A percentile compares a stretch with the other conserved stretches of the same genome.
Conservation (phyloP, 306 rosid genomes). For the Dicorynia guianensis region DNA sequence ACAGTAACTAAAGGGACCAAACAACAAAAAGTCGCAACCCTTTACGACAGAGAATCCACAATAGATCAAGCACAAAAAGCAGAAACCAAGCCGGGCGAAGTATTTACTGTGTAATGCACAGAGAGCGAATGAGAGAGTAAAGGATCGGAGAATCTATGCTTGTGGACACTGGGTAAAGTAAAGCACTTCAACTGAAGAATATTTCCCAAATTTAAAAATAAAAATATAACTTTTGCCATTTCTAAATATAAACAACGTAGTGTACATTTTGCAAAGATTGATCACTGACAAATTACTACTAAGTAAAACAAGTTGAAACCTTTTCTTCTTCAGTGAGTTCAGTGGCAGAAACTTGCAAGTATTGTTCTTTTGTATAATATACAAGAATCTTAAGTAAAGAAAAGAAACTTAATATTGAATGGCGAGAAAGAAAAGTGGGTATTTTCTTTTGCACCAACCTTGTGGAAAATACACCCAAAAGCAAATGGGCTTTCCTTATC, state of each 20-base stretch:
- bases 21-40: conserved; percentile 49
- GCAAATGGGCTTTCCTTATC: conserved; percentile 62
- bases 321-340: conserved; percentile 21
- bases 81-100: conserved; percentile 56
- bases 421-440: conserved; percentile 56
- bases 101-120: conserved; percentile 53
- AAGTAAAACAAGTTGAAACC: conserved; percentile 49
- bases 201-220: conserved; percentile 34
- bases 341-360: conserved; percentile 42
- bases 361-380: background rate
- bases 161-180: conserved; percentile 56
- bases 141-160: conserved; percentile 68
- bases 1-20: conserved; percentile 39
- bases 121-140: conserved; percentile 38
- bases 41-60: conserved; percentile 64
- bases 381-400: conserved; percentile 32
- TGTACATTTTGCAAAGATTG: conserved; percentile 11
- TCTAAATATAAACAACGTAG: conserved; percentile 35
- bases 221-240: background rate
- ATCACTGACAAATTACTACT: conserved; percentile 46
- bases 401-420: conserved; percentile 27
- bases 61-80: conserved; percentile 48
- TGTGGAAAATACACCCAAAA: conserved; percentile 62
- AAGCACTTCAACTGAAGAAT: conserved; percentile 67
- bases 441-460: conserved; percentile 52